These are phyloP conservation scores for Sporodiniella umbellata DNA, from an alignment of 371 early-diverging fungal species.

Conservation along the genomic window DNA sequence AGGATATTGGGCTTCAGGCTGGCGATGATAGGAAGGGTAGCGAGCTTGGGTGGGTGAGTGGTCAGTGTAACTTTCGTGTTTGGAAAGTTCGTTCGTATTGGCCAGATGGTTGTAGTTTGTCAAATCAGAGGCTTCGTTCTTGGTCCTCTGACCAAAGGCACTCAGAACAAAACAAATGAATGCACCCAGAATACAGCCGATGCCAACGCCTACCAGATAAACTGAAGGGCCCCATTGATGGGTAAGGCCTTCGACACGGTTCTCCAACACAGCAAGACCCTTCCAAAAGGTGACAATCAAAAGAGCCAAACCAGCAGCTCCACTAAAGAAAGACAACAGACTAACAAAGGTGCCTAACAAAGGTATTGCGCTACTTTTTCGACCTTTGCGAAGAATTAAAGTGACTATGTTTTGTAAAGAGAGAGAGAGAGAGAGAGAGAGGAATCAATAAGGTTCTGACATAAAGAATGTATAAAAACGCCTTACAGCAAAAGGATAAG, in stretches of 20 bases:
- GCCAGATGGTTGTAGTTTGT: neutral
- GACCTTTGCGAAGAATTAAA: constrained; percentile 13
- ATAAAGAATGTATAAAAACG: neutral
- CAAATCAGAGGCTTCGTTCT: neutral
- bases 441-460: neutral
- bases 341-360: constrained; percentile 22
- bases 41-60: neutral
- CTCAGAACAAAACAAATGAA: constrained; percentile 22
- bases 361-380: constrained; percentile 24
- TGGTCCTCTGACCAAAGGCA: constrained; percentile 1
- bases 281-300: constrained; percentile 25
- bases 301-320: constrained; percentile 23
- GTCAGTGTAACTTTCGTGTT: constrained; percentile 1
- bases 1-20: neutral
- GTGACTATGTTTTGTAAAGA: constrained; percentile 18
- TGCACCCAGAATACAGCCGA: constrained; percentile 16
- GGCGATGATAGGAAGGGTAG: neutral
- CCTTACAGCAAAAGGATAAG: constrained; percentile 18
- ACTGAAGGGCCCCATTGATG: constrained; percentile 31
- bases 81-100: neutral
- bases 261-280: constrained; percentile 15
- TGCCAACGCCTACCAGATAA: constrained; percentile 23
- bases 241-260: constrained; percentile 15
- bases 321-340: constrained; percentile 17
- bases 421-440: constrained; percentile 8